Base-by-base conservation (phyloP, 2,329 filamentous ascomycete genomes). In the Tolypocladium guangdongense region DNA sequence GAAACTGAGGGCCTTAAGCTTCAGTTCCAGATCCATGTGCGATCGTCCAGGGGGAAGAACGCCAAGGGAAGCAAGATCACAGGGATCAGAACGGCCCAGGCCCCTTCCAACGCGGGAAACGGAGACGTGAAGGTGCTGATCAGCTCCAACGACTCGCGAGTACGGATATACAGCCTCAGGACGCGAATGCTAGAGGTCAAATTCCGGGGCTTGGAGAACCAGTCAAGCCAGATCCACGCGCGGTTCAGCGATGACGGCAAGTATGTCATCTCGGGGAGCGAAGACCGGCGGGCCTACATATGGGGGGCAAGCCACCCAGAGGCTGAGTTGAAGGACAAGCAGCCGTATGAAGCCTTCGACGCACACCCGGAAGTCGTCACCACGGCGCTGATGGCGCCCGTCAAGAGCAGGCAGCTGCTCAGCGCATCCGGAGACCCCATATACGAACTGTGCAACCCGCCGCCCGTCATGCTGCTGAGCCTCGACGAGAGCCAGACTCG, bases 41-140 rank as follows among this genome's bases (percentile, higher is more conserved):
- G 91, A 46, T 96, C 91, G 0, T 90, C 90, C 0, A 81, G 91
- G 55, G 92, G 93, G 3, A 91, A 90, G 65, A 97, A 96, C 64
- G 87, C 91, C 5, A 96, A 95, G 67, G 92, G 92, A 7, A 96
- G 90, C 73, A 99, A 99, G 67, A 96, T 99, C 60, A 97, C 93
- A 0, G 91, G 90, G 7, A 96, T 99, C 52, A 84, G 92, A 63
- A 87, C 90, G 0, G 83, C 86, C 58, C 69, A 73, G 18, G 74
- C 82, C 49, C 82, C 83, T 2, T 47, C 59, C 3, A 66, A 59
- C 8, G 50, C 66, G 8, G 67, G 70, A 14, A 79, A 79, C 37
- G 82, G 82, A 1, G 86, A 91, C 52, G 78, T 89, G 50, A 95
- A 95, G 63, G 74, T 99, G 3, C 74, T 99, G 7, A 84, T 99